Evolutionary conservation across 129 eudicot species (phyloP).

Genomic region (Apium graveolens): DNA sequence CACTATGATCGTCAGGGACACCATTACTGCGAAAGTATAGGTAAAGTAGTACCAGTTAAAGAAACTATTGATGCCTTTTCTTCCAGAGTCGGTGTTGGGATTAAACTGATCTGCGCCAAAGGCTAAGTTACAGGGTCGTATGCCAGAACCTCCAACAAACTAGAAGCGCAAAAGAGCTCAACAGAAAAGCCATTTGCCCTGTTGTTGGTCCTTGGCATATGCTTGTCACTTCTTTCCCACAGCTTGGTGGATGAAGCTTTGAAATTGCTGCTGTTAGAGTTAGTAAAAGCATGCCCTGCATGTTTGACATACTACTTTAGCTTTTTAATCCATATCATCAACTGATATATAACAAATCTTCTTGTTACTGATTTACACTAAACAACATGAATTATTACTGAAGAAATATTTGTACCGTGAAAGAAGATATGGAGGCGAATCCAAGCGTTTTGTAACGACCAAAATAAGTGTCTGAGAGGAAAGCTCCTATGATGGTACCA

Average conservation of each 20-base stretch:
- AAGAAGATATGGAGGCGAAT: constrained; percentile 10
- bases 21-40: constrained; percentile 17
- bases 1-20: constrained; percentile 18
- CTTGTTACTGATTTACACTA: background rate
- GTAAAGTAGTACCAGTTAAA: constrained; percentile 56
- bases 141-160: constrained; percentile 30
- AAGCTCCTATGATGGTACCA: constrained; percentile 19
- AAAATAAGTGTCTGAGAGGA: constrained; percentile 18
- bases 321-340: background rate
- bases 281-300: constrained; percentile 32
- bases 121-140: constrained; percentile 36
- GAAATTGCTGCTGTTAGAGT: constrained; percentile 32
- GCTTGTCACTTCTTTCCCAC: constrained; percentile 12
- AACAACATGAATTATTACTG: background rate
- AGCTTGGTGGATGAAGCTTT: constrained; percentile 27
- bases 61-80: constrained; percentile 32
- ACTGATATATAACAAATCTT: background rate
- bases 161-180: background rate
- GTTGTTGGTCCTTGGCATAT: constrained; percentile 8
- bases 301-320: background rate
- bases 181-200: constrained; percentile 3
- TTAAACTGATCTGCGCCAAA: constrained; percentile 44
- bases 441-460: constrained; percentile 23
- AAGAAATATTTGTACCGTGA: constrained; percentile 2
- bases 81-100: constrained; percentile 38